Evolutionary conservation across 495 filamentous ascomycete species (phyloP), one percentile per base, ranked within the genome.

Genomic region (Aspergillus avenaceus): DNA sequence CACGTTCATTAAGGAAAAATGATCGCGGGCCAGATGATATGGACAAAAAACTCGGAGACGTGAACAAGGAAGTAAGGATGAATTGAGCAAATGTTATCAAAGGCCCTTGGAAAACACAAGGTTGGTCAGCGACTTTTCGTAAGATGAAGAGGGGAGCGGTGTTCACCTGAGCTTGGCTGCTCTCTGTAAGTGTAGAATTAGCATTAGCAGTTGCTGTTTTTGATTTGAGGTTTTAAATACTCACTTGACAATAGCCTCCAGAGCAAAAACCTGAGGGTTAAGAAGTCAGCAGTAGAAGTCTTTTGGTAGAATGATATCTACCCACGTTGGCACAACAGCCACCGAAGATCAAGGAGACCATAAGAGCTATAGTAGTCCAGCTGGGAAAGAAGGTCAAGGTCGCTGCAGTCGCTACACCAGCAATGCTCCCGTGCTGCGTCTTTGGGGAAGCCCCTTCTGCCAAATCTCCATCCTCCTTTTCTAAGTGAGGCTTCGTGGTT

Each of bases 321-420:
- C 79, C 69, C 66, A 98, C 93, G 76, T 97, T 99, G 25, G 91
- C 90, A 75, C 93, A 99, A 63, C 93, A 99, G 28, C 93, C 93
- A 31, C 95, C 93, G 64, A 98, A 96, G 41, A 98, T 98, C 48
- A 97, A 75, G 19, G 76, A 81, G n/a, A 90, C 72, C 75, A 95
- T 93, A 53, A 84, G 75, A 24, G 79, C 69, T 36, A 85, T 74
- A 48, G 79, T 80, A 7, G 88, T 70, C 84, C 84, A 85, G 58
- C 78, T 78, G 18, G 86, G 83, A 45, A 90, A 72, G 13, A 80
- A 79, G 12, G 71, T 56, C 47, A 79, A 73, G 0, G 69, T 67
- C 4, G 71, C 63, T 0, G 71, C 74, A 18, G 64, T 52, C 21
- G 55, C 54, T 48, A 64, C 45, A 36, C 56, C 60, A 23, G 66